Conservation (phyloP, 73 alveolate species). For the Blepharisma stoltei region DNA sequence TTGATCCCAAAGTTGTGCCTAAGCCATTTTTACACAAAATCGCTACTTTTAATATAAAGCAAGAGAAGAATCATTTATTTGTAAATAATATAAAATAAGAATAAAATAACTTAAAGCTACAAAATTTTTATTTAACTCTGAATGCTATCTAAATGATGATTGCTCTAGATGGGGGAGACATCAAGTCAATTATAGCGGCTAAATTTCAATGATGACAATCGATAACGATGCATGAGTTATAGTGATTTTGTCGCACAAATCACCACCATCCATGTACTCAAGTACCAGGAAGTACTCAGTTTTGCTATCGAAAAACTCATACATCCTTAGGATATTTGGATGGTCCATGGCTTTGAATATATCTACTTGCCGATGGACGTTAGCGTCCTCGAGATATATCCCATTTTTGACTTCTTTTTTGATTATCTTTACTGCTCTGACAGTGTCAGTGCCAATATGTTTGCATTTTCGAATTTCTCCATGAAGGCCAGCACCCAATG, state of each 20-base stretch:
- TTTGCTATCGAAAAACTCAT: conserved; percentile 29
- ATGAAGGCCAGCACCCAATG: conserved; percentile 11
- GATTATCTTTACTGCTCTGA: background rate
- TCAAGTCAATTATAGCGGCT: too few relatives aligned
- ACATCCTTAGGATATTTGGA: conserved; percentile 26
- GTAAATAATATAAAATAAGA: too few relatives aligned
- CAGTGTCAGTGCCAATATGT: background rate
- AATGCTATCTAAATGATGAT: too few relatives aligned
- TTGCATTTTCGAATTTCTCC: conserved; percentile 24
- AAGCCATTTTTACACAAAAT: too few relatives aligned
- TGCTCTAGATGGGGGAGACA: too few relatives aligned
- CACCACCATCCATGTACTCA: conserved; percentile 32
- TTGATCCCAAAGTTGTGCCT: too few relatives aligned
- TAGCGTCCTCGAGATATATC: background rate
- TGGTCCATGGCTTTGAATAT: conserved; percentile 19
- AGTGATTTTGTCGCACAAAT: conserved; percentile 10
- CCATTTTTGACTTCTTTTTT: background rate
- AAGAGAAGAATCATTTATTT: too few relatives aligned
- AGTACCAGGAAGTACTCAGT: background rate
- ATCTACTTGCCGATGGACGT: background rate
- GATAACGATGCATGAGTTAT: too few relatives aligned
- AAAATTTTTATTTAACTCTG: too few relatives aligned
- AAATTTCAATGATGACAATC: too few relatives aligned
- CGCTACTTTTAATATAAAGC: too few relatives aligned
- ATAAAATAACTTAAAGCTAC: too few relatives aligned